Conservation (phyloP, 495 filamentous ascomycete species). For the Rhizodiscina lignyota region DNA sequence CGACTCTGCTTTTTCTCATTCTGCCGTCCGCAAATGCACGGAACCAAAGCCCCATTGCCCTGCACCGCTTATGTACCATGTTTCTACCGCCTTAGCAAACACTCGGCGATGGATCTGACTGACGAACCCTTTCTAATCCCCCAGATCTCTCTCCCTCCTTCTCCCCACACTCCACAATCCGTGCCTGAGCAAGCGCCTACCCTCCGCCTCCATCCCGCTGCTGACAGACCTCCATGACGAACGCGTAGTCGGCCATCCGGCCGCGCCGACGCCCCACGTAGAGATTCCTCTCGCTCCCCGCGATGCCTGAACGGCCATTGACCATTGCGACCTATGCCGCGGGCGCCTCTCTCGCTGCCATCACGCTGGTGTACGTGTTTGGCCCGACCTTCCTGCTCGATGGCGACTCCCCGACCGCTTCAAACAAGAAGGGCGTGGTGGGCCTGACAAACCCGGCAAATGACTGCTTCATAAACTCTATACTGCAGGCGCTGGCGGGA, state of each 20-base stretch:
- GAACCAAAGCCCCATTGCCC: too few species aligned
- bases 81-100: too few species aligned
- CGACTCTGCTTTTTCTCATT: too few species aligned
- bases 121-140: slow-evolving; percentile 1
- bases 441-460: slow-evolving; percentile 85
- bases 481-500: slow-evolving; percentile 87
- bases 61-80: too few species aligned
- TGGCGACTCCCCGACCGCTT: slow-evolving; percentile 43
- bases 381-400: slow-evolving; percentile 90
- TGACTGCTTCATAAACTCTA: slow-evolving; percentile 99
- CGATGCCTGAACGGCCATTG: slow-evolving; percentile 74
- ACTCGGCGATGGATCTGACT: too few species aligned
- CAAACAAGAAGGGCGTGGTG: slow-evolving; percentile 75
- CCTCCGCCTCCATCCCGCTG: neutral
- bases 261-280: neutral
- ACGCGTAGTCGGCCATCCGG: neutral
- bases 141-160: neutral
- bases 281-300: neutral
- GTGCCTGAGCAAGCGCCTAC: neutral
- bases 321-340: slow-evolving; percentile 87
- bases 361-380: slow-evolving; percentile 92
- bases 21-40: too few species aligned
- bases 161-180: neutral
- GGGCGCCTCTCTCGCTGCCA: slow-evolving; percentile 88
- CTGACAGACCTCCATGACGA: neutral